These are phyloP conservation scores for Phialophora chinensis DNA, from an alignment of 2,329 filamentous ascomycete genomes.

Conservation along the genomic window DNA sequence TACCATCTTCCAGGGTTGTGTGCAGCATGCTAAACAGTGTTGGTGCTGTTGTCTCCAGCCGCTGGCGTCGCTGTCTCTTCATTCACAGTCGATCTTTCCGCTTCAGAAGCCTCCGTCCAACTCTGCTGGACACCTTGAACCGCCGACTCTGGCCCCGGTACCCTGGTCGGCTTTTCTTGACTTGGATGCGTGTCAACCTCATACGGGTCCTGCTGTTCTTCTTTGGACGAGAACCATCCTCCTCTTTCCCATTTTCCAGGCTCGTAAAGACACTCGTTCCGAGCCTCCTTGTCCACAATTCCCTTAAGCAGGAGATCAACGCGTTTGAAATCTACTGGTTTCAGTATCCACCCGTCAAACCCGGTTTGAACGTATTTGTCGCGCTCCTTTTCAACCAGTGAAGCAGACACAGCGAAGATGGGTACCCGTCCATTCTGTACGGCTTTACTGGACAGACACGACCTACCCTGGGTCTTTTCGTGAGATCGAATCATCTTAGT, in stretches of 20 bases:
- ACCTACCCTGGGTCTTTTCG: slow-evolving; percentile 63
- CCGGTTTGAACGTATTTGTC: slow-evolving; percentile 75
- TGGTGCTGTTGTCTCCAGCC: background rate
- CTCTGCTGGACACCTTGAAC: background rate
- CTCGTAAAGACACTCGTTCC: slow-evolving; percentile 69
- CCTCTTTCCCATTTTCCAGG: slow-evolving; percentile 81
- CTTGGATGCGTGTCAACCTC: slow-evolving; percentile 40
- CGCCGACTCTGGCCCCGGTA: background rate
- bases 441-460: slow-evolving; percentile 64
- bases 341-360: slow-evolving; percentile 90
- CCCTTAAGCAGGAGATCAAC: slow-evolving; percentile 72
- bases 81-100: background rate
- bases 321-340: slow-evolving; percentile 81
- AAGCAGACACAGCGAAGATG: slow-evolving; percentile 86
- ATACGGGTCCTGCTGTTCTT: slow-evolving; percentile 37
- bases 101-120: background rate
- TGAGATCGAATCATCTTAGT: slow-evolving; percentile 81
- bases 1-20: background rate
- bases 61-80: no score
- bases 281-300: slow-evolving; percentile 65
- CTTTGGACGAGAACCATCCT: slow-evolving; percentile 73
- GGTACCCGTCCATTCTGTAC: slow-evolving; percentile 70
- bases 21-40: background rate
- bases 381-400: slow-evolving; percentile 72
- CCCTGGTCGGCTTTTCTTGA: slow-evolving; percentile 24